These are phyloP conservation scores for Solanum phureja DNA, from an alignment of 257 asterid genomes.

Conservation along the genomic window DNA sequence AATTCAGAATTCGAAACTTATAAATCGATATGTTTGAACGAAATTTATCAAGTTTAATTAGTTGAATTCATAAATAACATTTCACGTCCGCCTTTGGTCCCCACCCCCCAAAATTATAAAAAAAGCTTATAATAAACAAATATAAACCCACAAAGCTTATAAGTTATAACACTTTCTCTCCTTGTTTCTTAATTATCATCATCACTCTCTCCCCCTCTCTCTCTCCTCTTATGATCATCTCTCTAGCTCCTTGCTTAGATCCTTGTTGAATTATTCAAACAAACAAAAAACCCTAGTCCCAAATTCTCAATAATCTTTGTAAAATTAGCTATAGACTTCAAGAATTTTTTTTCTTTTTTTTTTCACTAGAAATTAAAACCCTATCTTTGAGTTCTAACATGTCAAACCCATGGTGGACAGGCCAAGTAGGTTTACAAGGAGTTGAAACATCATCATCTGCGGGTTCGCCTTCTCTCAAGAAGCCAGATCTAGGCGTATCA, in stretches of 20 bases:
- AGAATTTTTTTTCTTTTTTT: too few relatives aligned
- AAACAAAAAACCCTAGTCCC: neutral
- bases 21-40: neutral
- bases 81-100: neutral
- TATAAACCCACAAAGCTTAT: neutral
- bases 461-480: conserved; percentile 20
- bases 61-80: neutral
- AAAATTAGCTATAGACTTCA: too few relatives aligned
- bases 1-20: neutral
- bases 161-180: neutral
- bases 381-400: conserved; percentile 5
- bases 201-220: neutral
- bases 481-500: conserved; percentile 47
- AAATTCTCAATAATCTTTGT: neutral
- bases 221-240: neutral
- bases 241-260: neutral
- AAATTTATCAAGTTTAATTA: neutral
- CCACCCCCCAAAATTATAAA: neutral
- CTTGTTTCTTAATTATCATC: neutral
- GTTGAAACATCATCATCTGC: conserved; percentile 27
- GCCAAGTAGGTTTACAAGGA: conserved; percentile 39
- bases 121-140: neutral
- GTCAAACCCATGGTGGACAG: conserved; percentile 66
- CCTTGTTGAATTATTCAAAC: conserved; percentile 13
- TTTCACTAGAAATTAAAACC: neutral